These are phyloP conservation scores for Dactylella cylindrospora DNA, from an alignment of 2,329 filamentous ascomycete species.

Conservation along the genomic window DNA sequence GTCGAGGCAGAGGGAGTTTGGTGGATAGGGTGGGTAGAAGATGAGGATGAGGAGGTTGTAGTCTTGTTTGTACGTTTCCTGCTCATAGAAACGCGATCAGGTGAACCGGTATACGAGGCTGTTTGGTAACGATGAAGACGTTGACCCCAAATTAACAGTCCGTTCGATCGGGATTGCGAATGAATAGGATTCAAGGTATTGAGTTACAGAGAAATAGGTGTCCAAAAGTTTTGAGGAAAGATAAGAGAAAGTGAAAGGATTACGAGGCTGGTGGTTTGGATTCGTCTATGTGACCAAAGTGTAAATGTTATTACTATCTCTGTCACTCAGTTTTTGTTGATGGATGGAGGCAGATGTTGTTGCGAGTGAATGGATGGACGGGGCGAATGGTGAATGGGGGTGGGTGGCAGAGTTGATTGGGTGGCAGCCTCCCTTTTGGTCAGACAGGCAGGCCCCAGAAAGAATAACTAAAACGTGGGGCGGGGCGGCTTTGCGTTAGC, in stretches of 20 bases:
- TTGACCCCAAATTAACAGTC: too few species aligned
- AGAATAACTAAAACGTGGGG: too few species aligned
- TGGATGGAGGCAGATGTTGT: too few species aligned
- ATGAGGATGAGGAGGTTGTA: constrained; percentile 15
- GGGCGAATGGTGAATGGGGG: too few species aligned
- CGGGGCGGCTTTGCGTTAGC: too few species aligned
- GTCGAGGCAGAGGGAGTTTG: constrained; percentile 34
- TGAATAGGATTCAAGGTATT: background rate
- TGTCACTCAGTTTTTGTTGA: too few species aligned
- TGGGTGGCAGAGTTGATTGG: too few species aligned
- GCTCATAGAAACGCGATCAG: constrained; percentile 44
- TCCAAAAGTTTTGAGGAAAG: background rate
- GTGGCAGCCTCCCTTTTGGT: too few species aligned
- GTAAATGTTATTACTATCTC: too few species aligned
- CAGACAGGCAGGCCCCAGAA: too few species aligned
- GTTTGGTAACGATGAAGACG: background rate
- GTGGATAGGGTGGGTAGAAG: constrained; percentile 12
- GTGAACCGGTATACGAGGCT: constrained; percentile 1
- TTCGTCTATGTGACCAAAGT: too few species aligned
- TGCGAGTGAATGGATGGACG: too few species aligned
- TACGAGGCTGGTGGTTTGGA: background rate
- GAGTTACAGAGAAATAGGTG: background rate
- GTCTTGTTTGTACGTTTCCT: constrained; percentile 39
- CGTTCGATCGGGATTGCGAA: background rate
- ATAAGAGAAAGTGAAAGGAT: background rate